phyloP scores from a whole-genome alignment of 495 filamentous ascomycete genomes.

The Trichoderma gamsii region DNA sequence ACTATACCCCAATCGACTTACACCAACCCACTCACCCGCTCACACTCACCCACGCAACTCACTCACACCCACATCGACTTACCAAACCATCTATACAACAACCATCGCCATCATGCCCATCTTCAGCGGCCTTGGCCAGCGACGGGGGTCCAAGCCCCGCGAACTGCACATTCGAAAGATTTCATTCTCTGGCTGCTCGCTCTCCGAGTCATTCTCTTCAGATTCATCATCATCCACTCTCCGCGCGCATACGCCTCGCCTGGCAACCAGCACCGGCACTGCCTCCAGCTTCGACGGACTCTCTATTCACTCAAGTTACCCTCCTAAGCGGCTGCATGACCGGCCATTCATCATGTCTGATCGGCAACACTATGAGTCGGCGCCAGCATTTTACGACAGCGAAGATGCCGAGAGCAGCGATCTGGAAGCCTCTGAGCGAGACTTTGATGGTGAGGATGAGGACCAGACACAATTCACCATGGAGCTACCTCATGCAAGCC shows the following conservation, averaged over 20 bases:
- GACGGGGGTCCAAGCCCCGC: slow-evolving; percentile 6
- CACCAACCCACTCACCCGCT: not conserved
- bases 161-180: slow-evolving; percentile 16
- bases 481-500: slow-evolving; percentile 15
- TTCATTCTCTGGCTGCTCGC: slow-evolving; percentile 14
- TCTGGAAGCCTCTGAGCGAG: slow-evolving; percentile 3
- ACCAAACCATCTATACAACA: not conserved
- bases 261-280: slow-evolving; percentile 1
- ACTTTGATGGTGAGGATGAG: slow-evolving; percentile 14
- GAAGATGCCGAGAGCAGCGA: slow-evolving; percentile 10
- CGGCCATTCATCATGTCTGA: slow-evolving; percentile 3
- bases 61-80: slow-evolving; percentile 2
- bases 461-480: slow-evolving; percentile 14
- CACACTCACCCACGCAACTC: not conserved
- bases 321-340: slow-evolving; percentile 12
- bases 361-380: not conserved
- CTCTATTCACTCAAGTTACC: slow-evolving; percentile 1
- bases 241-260: not conserved
- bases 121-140: slow-evolving; percentile 11
- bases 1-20: not conserved
- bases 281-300: not conserved
- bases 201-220: slow-evolving; percentile 15
- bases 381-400: slow-evolving; percentile 3
- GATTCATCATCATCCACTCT: slow-evolving; percentile 15
- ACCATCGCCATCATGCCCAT: not conserved